Base-by-base conservation (phyloP, 306 rosid species). In the Hylodesmum podocarpum region DNA sequence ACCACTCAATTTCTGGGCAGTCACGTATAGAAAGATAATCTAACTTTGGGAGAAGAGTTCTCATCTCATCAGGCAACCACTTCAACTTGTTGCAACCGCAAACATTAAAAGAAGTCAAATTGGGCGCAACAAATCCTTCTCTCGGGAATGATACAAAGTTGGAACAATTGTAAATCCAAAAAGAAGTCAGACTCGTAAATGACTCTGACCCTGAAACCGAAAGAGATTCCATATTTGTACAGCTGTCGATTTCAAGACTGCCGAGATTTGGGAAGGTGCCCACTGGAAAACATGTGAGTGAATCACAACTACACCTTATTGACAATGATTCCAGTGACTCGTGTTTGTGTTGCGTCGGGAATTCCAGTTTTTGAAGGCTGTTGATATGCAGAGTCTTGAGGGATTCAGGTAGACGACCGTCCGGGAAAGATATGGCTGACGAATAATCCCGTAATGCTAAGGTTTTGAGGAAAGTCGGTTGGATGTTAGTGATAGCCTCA, bases 161-260 rank as follows among this genome's bases (percentile, higher is more conserved):
- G 43, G 41, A 24, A 3, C 66, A 59, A 0, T 1, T 0, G 0
- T 1, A 0, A 15, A 59, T 29, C 3, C 0, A 0, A 6, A 58
- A 14, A 58, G 3, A 28, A 5, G 5, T 14, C 12, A 58, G 40
- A 14, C 39, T 58, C 9, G 6, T 14, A 7, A 14, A 7, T 3
- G 66, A 58, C 39, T 58, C 21, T 58, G 16, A 24, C 34, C n/a
- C 34, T 25, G 24, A 15, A n/a, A 15, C 14, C 22, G 3, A 6
- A 59, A 29, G 40, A 7, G 24, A 29, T n/a, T 59, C 24, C 24
- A 59, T 28, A 29, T 15, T 29, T 59, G 15, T 14, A 15, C 66
- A 29, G 2, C 3, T 2, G 2, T 0, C 0, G 39, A 58, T 15
- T 0, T 0, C 0, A 10, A 59, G 13, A 59, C 0, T 0, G 1